These are phyloP conservation scores for Ceratocystis cacaofunesta DNA, from an alignment of 2,329 filamentous ascomycete species.

Conservation along the genomic window DNA sequence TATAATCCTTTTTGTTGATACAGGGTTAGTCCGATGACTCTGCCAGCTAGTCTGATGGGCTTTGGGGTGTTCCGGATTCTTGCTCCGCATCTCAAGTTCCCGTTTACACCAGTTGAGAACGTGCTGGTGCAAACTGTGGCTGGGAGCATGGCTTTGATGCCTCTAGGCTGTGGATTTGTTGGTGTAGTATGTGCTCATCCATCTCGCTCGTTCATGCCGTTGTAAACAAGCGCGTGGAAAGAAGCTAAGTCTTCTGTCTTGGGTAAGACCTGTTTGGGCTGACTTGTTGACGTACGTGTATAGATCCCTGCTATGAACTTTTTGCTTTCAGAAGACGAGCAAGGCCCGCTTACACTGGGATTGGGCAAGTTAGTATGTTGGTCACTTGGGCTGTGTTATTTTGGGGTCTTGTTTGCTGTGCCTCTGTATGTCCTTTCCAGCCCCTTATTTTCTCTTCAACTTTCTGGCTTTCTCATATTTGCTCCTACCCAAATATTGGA, in stretches of 20 bases:
- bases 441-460: constrained; percentile 14
- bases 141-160: constrained; percentile 92
- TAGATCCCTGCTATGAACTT: constrained; percentile 84
- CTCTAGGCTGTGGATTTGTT: constrained; percentile 86
- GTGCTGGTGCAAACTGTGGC: constrained; percentile 93
- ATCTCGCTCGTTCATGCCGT: neutral
- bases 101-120: constrained; percentile 91
- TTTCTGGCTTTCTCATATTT: no score
- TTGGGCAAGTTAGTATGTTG: constrained; percentile 71
- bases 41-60: constrained; percentile 87
- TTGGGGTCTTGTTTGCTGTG: constrained; percentile 92
- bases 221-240: neutral
- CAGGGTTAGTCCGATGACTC: constrained; percentile 66
- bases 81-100: constrained; percentile 54
- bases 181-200: constrained; percentile 47
- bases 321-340: constrained; percentile 61
- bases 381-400: constrained; percentile 87
- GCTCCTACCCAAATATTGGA: no score
- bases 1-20: neutral
- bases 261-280: neutral
- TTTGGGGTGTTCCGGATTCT: constrained; percentile 85
- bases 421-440: constrained; percentile 42
- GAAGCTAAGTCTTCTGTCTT: neutral
- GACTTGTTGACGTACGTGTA: neutral
- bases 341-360: constrained; percentile 57